Evolutionary conservation across 306 rosid species (phyloP), one percentile per base, ranked within the genome.

Genomic region (Potentilla sterilis): DNA sequence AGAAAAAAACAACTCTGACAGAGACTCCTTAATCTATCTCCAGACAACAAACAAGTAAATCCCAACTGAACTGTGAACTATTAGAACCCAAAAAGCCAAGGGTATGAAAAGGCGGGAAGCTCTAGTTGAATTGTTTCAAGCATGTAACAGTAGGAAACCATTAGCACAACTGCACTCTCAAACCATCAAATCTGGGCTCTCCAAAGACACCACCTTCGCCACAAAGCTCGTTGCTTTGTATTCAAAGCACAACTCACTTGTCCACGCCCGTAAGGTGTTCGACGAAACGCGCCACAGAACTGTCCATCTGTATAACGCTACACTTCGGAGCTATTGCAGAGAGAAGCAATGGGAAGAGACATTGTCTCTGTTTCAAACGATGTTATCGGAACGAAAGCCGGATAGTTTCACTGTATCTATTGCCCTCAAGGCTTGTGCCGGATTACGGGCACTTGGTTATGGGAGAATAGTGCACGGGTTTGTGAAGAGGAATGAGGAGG

Each of bases 401-500:
- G 96, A 93, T 75, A 81, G 69, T 78, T 83, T 82, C 83, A 89
- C 97, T 0, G 59, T 87, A 4, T 87, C 87, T 28, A 80, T 91
- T 73, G 92, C 84, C 41, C 78, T 93, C 32, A 93, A 86, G 82
- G 88, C 94, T 0, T 89, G 97, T 70, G 80, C 86, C 0, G 85
- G 86, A 46, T 74, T 88, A 67, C 74, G 42, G 79, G 86, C 77
- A 65, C 80, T 87, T 34, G 41, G 72, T 19, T 24, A 76, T 81
- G 97, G 96, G 21, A 78, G 66, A 81, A 69, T 75, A 66, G 58
- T 91, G 81, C 96, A 91, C 57, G 97, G 94, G 55, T 85, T 88
- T 72, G 79, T 82, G 35, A 78, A 76, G 86, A 91, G 86, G 74
- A 70, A 69, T 47, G 76, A 68, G 85, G 74, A 77, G 84, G 48